phyloP scores from a whole-genome alignment of 352 stramenopile species.

The Phytophthora kernoviae region DNA sequence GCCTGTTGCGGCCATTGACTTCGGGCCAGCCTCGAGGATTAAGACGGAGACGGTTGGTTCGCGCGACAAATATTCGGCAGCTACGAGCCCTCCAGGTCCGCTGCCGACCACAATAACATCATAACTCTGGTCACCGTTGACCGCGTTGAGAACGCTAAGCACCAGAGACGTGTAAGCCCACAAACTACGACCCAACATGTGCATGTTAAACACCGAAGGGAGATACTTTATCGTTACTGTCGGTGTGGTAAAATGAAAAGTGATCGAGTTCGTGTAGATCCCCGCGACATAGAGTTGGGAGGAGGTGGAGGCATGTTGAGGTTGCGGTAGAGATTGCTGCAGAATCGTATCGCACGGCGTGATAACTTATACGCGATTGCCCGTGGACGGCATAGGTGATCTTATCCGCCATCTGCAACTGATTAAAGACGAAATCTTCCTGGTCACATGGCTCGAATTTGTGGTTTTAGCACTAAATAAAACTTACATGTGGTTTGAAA shows the following conservation, averaged over 20 bases:
- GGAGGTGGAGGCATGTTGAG: background rate
- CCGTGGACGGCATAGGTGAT: conserved; percentile 9
- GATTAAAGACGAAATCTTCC: background rate
- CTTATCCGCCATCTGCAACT: conserved; percentile 11
- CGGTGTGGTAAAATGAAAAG: conserved; percentile 8
- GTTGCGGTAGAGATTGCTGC: background rate
- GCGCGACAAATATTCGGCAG: conserved; percentile 61
- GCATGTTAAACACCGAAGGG: conserved; percentile 3
- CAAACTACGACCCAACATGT: background rate
- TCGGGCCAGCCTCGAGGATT: conserved; percentile 57
- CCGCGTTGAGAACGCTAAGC: background rate
- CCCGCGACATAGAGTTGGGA: background rate
- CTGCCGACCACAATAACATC: conserved; percentile 62
- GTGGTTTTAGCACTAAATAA: conserved; percentile 1
- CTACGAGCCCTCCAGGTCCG: conserved; percentile 58
- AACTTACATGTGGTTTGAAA: too few relatives aligned
- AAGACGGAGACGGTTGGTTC: conserved; percentile 54
- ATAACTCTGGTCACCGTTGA: conserved; percentile 28
- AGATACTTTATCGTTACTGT: conserved; percentile 1
- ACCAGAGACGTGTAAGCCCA: conserved; percentile 3
- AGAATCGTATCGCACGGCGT: background rate
- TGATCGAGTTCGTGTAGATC: background rate
- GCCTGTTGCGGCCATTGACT: conserved; percentile 51
- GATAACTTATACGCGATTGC: conserved; percentile 5
- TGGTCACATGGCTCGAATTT: conserved; percentile 5